phyloP scores from a whole-genome alignment of 2,329 filamentous ascomycete species.

The Aspergillus quadrilineatus region DNA sequence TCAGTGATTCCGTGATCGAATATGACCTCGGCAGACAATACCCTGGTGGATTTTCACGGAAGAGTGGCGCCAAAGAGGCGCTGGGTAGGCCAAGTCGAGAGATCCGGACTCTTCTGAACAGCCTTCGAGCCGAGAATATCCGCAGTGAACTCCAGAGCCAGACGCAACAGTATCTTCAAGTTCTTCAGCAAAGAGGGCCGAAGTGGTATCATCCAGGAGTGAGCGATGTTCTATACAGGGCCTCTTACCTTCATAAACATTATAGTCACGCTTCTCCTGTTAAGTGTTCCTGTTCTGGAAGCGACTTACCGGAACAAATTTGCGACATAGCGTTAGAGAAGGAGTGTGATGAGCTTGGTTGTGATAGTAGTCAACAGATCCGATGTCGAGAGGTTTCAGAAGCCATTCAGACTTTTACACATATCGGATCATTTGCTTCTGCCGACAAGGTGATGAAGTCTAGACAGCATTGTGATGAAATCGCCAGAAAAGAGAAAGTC shows the following conservation, averaged over 20 bases:
- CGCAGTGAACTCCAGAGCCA: too few species aligned
- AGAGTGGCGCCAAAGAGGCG: too few species aligned
- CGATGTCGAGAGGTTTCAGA: neutral
- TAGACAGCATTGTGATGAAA: neutral
- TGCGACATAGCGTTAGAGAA: neutral
- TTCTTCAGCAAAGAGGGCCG: too few species aligned
- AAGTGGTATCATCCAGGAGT: too few species aligned
- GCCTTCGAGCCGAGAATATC: too few species aligned
- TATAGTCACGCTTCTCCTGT: neutral
- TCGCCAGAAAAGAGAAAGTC: neutral
- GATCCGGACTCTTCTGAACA: too few species aligned
- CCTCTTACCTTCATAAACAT: neutral
- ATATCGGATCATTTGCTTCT: neutral
- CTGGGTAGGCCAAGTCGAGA: too few species aligned
- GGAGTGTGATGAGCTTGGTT: neutral
- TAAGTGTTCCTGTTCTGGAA: neutral
- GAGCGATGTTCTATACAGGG: too few species aligned
- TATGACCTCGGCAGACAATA: too few species aligned
- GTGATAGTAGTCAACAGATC: neutral
- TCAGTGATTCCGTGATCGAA: too few species aligned
- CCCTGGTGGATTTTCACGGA: too few species aligned
- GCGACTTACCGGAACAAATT: neutral
- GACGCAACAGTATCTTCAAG: too few species aligned
- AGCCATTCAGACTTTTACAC: neutral
- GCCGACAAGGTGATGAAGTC: neutral